Conservation (phyloP, 805 yeast species). For the Metschnikowia baotianmanensis region DNA sequence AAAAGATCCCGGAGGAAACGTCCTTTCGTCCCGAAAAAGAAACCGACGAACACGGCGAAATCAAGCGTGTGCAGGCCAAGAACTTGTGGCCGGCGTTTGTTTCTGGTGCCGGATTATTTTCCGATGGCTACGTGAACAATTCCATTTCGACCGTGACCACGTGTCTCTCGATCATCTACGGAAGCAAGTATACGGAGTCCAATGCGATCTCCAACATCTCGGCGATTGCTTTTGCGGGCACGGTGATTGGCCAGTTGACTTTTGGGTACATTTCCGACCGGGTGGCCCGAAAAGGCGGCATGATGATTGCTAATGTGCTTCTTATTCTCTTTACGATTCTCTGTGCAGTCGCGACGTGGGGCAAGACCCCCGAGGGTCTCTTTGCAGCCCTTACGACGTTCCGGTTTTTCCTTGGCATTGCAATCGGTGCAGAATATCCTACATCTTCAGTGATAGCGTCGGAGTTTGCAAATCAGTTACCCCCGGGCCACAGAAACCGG, state of each 20-base stretch:
- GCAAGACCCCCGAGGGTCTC: conserved; percentile 70
- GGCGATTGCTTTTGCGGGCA: conserved; percentile 89
- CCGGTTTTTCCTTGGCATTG: conserved; percentile 85
- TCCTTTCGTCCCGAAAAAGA: conserved; percentile 7
- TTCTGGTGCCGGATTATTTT: conserved; percentile 90
- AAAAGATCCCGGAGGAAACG: conserved; percentile 15
- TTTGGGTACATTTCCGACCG: conserved; percentile 84
- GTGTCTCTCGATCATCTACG: conserved; percentile 65
- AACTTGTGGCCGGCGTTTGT: conserved; percentile 31
- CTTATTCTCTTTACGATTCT: conserved; percentile 76
- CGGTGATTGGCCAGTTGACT: conserved; percentile 77
- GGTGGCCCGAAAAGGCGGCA: conserved; percentile 76
- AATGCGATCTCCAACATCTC: conserved; percentile 76
- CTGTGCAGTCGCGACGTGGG: conserved; percentile 69
- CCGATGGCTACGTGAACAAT: conserved; percentile 91
- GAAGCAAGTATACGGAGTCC: conserved; percentile 57
- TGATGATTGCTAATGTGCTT: conserved; percentile 74
- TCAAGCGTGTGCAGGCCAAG: conserved; percentile 21
- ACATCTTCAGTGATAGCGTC: conserved; percentile 92
- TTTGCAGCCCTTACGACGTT: conserved; percentile 80
- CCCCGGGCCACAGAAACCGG: conserved; percentile 83
- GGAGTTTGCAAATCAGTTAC: conserved; percentile 77
- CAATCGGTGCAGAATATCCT: conserved; percentile 94
- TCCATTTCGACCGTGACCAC: conserved; percentile 76
- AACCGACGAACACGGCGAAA: conserved; percentile 16